Evolutionary conservation across 495 filamentous ascomycete species (phyloP).

Genomic region (Pseudomonodictys pantanalensis): DNA sequence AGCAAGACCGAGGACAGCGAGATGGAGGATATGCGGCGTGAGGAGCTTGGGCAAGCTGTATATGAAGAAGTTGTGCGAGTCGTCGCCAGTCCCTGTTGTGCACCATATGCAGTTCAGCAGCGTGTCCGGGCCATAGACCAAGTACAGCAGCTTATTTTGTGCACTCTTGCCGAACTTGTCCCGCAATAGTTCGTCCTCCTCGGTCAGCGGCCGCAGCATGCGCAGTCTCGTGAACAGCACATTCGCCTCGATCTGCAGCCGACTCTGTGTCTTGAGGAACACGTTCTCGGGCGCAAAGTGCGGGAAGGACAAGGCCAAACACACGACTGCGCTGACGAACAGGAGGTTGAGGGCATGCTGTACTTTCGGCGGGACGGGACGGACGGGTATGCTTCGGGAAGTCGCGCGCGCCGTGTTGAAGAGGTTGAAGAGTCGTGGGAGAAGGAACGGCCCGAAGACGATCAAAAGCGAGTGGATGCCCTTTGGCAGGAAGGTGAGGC

Average conservation of each 20-base stretch:
- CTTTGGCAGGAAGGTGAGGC: conserved; percentile 29
- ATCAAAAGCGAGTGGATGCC: conserved; percentile 54
- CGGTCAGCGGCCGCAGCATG: conserved; percentile 59
- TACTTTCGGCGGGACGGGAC: conserved; percentile 57
- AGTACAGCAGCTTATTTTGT: conserved; percentile 74
- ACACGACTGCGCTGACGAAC: conserved; percentile 69
- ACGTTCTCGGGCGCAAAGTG: conserved; percentile 73
- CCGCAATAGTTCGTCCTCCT: conserved; percentile 61
- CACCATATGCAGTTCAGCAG: conserved; percentile 79
- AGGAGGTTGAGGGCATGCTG: conserved; percentile 64
- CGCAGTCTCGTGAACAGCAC: conserved; percentile 79
- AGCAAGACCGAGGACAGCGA: conserved; percentile 63
- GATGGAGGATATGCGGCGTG: conserved; percentile 73
- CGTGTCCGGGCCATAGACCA: conserved; percentile 72
- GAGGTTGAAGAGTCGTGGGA: conserved; percentile 68
- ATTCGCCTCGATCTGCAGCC: conserved; percentile 78
- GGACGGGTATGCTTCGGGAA: conserved; percentile 52
- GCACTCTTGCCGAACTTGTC: conserved; percentile 61
- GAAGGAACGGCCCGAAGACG: conserved; percentile 80
- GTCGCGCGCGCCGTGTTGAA: conserved; percentile 61
- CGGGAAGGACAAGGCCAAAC: conserved; percentile 70
- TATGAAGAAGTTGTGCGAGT: conserved; percentile 67
- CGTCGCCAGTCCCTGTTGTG: conserved; percentile 55
- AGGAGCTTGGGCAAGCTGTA: conserved; percentile 76
- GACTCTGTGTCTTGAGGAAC: conserved; percentile 72